Conservation (phyloP, 306 rosid species). For the Hylodesmum podocarpum region DNA sequence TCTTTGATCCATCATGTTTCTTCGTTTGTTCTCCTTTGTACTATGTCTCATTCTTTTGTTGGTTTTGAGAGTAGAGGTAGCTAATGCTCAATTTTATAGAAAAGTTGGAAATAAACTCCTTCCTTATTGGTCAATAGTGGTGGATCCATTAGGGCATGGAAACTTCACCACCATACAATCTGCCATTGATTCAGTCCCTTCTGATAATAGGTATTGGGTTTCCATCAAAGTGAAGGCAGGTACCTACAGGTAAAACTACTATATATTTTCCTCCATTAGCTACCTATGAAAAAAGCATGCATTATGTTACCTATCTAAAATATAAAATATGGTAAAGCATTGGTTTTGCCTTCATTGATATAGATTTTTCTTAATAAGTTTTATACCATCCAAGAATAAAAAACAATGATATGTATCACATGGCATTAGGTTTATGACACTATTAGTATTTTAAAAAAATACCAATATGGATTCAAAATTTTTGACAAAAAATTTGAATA, state of each 20-base stretch:
- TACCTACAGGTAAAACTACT: slow-evolving; percentile 57
- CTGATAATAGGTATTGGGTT: slow-evolving; percentile 55
- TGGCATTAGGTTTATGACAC: too few relatives aligned
- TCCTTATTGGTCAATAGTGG: slow-evolving; percentile 37
- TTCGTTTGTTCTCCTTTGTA: slow-evolving; percentile 8
- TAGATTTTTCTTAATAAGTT: not conserved
- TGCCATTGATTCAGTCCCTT: slow-evolving; percentile 70
- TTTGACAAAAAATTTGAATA: too few relatives aligned
- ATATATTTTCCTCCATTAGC: not conserved
- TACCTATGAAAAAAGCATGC: not conserved
- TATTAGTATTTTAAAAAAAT: too few relatives aligned
- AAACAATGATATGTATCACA: too few relatives aligned
- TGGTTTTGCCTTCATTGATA: not conserved
- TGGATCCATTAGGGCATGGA: slow-evolving; percentile 45
- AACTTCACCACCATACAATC: slow-evolving; percentile 70
- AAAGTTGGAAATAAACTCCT: not conserved
- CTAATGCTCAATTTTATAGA: slow-evolving; percentile 35
- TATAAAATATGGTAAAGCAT: too few relatives aligned
- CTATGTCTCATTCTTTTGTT: slow-evolving; percentile 27
- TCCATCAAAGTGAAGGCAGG: slow-evolving; percentile 57
- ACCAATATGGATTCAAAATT: too few relatives aligned
- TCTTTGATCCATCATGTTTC: slow-evolving; percentile 16
- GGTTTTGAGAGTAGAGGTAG: slow-evolving; percentile 6
- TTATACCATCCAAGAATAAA: too few relatives aligned
- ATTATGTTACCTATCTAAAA: too few relatives aligned